Conservation (phyloP, 805 yeast genomes). For the Saccharomycopsis fodiens region DNA sequence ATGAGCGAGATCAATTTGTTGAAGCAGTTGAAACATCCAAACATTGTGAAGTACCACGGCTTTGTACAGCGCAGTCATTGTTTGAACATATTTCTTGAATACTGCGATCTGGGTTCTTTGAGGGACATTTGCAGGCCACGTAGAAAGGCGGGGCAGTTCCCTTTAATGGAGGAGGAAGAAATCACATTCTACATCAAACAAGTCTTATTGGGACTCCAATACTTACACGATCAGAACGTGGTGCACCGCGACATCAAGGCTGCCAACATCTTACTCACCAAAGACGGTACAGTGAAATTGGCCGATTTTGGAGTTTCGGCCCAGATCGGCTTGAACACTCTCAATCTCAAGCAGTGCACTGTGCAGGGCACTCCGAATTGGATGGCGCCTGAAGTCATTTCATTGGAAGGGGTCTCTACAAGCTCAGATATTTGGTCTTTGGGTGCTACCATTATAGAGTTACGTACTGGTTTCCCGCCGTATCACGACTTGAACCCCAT, state of each 20-base stretch:
- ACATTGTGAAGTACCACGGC: slow-evolving; percentile 88
- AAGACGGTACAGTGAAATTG: slow-evolving; percentile 78
- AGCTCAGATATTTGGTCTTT: slow-evolving; percentile 91
- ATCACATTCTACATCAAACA: slow-evolving; percentile 68
- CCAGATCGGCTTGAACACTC: slow-evolving; percentile 49
- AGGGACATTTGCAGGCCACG: slow-evolving; percentile 10
- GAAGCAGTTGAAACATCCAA: slow-evolving; percentile 77
- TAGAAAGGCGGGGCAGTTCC: slow-evolving; percentile 23
- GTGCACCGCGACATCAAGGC: slow-evolving; percentile 87
- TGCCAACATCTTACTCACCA: slow-evolving; percentile 59
- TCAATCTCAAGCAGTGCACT: slow-evolving; percentile 42
- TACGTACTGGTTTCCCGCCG: slow-evolving; percentile 83
- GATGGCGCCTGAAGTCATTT: slow-evolving; percentile 97
- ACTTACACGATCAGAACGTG: slow-evolving; percentile 66
- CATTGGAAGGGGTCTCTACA: slow-evolving; percentile 76
- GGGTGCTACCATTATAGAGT: slow-evolving; percentile 90
- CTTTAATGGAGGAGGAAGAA: slow-evolving; percentile 64
- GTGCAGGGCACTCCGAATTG: slow-evolving; percentile 94
- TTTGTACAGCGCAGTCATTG: slow-evolving; percentile 66
- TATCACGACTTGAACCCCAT: slow-evolving; percentile 67
- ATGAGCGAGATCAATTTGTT: slow-evolving; percentile 62
- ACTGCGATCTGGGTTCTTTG: slow-evolving; percentile 69
- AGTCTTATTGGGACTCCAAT: slow-evolving; percentile 65
- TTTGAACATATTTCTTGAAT: slow-evolving; percentile 73
- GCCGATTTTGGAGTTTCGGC: slow-evolving; percentile 79